Evolutionary conservation across 2,329 filamentous ascomycete species (phyloP).

Genomic region (Botryotinia calthae): DNA sequence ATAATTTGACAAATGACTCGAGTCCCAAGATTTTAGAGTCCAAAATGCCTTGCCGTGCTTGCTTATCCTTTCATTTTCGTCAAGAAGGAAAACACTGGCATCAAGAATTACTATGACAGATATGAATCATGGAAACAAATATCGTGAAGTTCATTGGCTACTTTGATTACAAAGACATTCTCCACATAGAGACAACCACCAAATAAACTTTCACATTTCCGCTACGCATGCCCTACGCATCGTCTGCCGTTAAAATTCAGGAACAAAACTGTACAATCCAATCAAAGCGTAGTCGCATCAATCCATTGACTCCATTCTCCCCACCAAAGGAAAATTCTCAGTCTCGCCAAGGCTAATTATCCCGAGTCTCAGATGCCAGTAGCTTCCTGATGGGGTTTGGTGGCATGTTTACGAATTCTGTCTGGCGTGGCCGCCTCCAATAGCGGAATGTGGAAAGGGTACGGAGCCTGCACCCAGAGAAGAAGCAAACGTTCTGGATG

Average conservation of each 20-base stretch:
- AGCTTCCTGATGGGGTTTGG: background rate
- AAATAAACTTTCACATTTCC: background rate
- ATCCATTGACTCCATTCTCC: background rate
- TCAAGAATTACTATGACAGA: background rate
- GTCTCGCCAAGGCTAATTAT: background rate
- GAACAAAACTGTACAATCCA: slow-evolving; percentile 10
- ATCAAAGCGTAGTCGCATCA: slow-evolving; percentile 17
- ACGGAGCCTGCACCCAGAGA: slow-evolving; percentile 7
- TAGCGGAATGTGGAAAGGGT: background rate
- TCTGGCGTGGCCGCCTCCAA: background rate
- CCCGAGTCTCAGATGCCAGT: slow-evolving; percentile 1
- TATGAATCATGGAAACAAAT: background rate
- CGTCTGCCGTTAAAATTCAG: slow-evolving; percentile 13
- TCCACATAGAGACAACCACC: background rate
- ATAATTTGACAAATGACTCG: background rate
- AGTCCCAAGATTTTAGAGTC: background rate
- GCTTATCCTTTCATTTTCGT: background rate
- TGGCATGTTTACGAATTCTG: background rate
- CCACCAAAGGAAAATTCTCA: slow-evolving; percentile 12
- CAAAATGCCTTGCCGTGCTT: background rate
- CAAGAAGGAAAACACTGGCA: background rate
- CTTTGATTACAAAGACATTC: background rate
- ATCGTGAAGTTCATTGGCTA: background rate
- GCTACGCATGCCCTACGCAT: slow-evolving; percentile 4
- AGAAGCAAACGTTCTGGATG: slow-evolving; percentile 18